phyloP scores from a whole-genome alignment of 2,329 filamentous ascomycete genomes.

The Pochonia chlamydosporia region DNA sequence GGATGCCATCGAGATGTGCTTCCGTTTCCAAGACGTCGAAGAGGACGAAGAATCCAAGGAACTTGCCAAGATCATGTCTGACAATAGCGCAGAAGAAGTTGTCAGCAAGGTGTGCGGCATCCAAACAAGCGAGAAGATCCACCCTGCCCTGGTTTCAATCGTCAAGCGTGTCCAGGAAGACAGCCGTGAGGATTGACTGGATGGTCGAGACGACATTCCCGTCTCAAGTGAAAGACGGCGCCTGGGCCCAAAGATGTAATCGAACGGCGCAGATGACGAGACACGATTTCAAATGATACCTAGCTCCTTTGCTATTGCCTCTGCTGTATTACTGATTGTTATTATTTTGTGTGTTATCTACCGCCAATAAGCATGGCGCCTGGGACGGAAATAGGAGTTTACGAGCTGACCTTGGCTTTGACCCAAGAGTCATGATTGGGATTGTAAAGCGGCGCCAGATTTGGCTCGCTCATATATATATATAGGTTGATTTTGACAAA shows the following conservation, averaged over 20 bases:
- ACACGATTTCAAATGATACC: slow-evolving; percentile 9
- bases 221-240: not conserved
- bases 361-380: slow-evolving; percentile 16
- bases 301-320: slow-evolving; percentile 1
- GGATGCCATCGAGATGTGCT: slow-evolving; percentile 80
- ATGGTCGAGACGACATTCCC: not conserved
- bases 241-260: slow-evolving; percentile 6
- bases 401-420: not conserved
- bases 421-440: not conserved
- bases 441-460: not conserved
- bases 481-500: slow-evolving; percentile 10
- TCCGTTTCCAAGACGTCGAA: slow-evolving; percentile 92
- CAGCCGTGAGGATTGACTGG: slow-evolving; percentile 37
- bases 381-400: slow-evolving; percentile 12
- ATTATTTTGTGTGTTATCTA: slow-evolving; percentile 1
- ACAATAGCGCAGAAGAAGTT: slow-evolving; percentile 65
- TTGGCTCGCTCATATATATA: slow-evolving; percentile 7
- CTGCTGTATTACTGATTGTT: slow-evolving; percentile 5
- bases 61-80: slow-evolving; percentile 78
- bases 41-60: slow-evolving; percentile 85
- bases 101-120: slow-evolving; percentile 79
- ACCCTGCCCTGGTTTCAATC: slow-evolving; percentile 65
- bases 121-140: slow-evolving; percentile 70
- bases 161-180: slow-evolving; percentile 81
- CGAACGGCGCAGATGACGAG: slow-evolving; percentile 6